Evolutionary conservation across 2,329 filamentous ascomycete species (phyloP).

Genomic region (Chaetomiaceae sp.): DNA sequence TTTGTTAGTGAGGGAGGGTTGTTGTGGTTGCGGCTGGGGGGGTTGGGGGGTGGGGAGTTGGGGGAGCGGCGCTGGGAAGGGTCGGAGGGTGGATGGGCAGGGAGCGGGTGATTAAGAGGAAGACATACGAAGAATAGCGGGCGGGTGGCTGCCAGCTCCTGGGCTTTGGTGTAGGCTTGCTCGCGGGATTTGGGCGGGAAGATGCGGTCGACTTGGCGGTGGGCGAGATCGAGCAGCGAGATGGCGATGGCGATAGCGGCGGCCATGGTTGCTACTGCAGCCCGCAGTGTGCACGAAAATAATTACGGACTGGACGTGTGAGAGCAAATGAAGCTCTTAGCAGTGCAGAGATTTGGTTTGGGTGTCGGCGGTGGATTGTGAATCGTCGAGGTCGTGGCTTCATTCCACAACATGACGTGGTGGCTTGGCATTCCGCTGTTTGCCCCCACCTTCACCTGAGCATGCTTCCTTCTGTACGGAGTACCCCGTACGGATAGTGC

Average conservation of each 20-base stretch:
- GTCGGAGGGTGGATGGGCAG: background rate
- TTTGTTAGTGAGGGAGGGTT: background rate
- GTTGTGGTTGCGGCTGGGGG: background rate
- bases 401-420: too few species aligned
- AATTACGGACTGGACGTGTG: too few species aligned
- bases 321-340: too few species aligned
- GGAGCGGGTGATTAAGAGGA: background rate
- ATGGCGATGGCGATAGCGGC: background rate
- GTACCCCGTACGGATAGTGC: too few species aligned
- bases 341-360: too few species aligned
- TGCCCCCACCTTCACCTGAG: too few species aligned
- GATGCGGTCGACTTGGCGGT: slow-evolving; percentile 41
- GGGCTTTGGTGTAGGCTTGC: slow-evolving; percentile 46
- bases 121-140: slow-evolving; percentile 62
- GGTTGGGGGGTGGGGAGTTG: background rate
- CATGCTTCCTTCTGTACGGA: too few species aligned
- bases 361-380: too few species aligned
- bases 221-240: slow-evolving; percentile 32
- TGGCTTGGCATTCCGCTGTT: too few species aligned
- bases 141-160: slow-evolving; percentile 53
- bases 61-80: background rate
- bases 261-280: background rate
- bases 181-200: slow-evolving; percentile 57
- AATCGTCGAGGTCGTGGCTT: too few species aligned
- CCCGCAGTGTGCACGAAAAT: too few species aligned